Percentiles rank a stretch among this genome's conserved stretches.
phyloP scores from a whole-genome alignment of 2,329 filamentous ascomycete species.

The Neonectria faginata region DNA sequence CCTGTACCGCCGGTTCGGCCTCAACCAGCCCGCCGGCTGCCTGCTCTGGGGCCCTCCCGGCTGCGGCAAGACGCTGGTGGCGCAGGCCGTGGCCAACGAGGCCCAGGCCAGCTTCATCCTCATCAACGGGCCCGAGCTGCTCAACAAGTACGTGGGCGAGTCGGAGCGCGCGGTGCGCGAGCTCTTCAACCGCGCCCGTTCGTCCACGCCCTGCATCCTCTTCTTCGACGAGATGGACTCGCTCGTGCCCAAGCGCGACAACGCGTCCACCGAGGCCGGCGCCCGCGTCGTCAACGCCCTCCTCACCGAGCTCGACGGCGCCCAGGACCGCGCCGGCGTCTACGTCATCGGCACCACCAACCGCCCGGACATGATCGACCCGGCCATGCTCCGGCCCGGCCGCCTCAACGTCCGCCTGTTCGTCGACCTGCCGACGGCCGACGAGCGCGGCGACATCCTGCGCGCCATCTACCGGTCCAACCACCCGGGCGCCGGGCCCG shows the following conservation, averaged over 20 bases:
- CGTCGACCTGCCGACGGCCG: conserved; percentile 83
- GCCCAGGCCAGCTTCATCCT: conserved; percentile 98
- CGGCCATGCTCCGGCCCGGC: conserved; percentile 92
- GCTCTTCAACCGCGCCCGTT: conserved; percentile 88
- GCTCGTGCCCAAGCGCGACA: conserved; percentile 85
- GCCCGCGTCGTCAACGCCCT: conserved; percentile 94
- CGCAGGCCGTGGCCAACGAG: conserved; percentile 95
- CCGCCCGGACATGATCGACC: conserved; percentile 94
- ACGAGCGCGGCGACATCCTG: conserved; percentile 88
- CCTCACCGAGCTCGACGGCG: conserved; percentile 92
- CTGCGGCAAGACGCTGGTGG: conserved; percentile 95
- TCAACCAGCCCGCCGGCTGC: conserved; percentile 85
- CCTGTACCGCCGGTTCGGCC: conserved; percentile 80
- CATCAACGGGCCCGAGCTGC: conserved; percentile 93
- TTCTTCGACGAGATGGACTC: conserved; percentile 99
- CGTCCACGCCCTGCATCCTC: conserved; percentile 89
- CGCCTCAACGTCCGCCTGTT: conserved; percentile 90
- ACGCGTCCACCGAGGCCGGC: conserved; percentile 81
- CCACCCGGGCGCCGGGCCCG: conserved; percentile 52
- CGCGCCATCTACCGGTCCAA: conserved; percentile 70
- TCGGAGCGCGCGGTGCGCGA: conserved; percentile 93
- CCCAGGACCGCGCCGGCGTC: conserved; percentile 82
- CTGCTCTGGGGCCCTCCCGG: conserved; percentile 97
- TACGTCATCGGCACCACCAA: conserved; percentile 97
- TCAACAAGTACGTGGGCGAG: conserved; percentile 98